Evolutionary conservation across 2,329 filamentous ascomycete species (phyloP).

Genomic region (Alternaria sp.): DNA sequence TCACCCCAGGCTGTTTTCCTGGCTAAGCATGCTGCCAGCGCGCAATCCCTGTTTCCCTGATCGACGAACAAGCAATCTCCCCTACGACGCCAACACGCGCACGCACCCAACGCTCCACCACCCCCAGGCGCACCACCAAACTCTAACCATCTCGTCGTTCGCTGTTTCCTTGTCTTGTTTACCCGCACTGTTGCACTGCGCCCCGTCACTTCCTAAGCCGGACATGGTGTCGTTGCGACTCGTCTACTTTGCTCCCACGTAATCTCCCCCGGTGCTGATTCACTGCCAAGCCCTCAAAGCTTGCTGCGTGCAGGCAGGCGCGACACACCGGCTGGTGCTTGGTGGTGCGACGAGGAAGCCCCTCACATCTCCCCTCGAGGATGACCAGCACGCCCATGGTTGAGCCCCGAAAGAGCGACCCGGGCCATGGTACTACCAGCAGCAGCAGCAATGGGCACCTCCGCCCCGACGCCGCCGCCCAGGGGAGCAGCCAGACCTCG

Average conservation of each 20-base stretch:
- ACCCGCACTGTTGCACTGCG: constrained; percentile 6
- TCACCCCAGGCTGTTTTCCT: background rate
- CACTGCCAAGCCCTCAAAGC: constrained; percentile 24
- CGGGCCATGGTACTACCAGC: constrained; percentile 12
- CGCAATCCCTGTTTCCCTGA: constrained; percentile 27
- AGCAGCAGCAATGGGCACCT: constrained; percentile 15
- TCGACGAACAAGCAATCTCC: constrained; percentile 21
- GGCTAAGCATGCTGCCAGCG: constrained; percentile 3
- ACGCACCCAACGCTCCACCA: constrained; percentile 8
- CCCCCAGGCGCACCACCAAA: constrained; percentile 4
- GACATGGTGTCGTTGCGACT: constrained; percentile 34
- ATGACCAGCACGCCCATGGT: constrained; percentile 42
- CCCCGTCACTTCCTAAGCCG: constrained; percentile 3
- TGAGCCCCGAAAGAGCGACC: constrained; percentile 37
- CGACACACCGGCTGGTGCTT: constrained; percentile 20
- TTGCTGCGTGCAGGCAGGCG: constrained; percentile 12
- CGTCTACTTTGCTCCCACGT: constrained; percentile 36
- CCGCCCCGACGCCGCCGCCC: constrained; percentile 25
- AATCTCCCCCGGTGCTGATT: constrained; percentile 27
- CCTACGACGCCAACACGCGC: background rate
- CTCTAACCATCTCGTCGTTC: background rate
- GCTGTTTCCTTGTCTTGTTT: background rate
- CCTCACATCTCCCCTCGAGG: constrained; percentile 24
- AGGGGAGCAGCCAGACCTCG: background rate
- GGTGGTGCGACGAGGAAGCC: constrained; percentile 27